Base-by-base conservation (phyloP, 2,329 filamentous ascomycete species). In the Exophiala calicioides region DNA sequence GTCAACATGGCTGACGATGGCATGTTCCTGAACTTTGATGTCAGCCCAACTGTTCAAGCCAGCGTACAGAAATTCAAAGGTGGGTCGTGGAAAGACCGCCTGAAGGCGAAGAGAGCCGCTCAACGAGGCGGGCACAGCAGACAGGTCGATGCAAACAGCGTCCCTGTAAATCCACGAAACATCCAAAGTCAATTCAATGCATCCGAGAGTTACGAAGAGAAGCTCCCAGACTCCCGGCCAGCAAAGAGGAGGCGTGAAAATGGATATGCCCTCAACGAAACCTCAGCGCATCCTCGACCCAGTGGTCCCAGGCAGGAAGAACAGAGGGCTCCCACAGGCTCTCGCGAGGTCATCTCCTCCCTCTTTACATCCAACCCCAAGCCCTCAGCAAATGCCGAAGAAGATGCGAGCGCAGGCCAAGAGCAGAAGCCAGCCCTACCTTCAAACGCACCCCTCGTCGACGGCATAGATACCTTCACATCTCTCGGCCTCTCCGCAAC, bases 301-400 rank as follows among this genome's bases (percentile, higher is more conserved):
- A 23, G 52, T 38, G 24, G 50, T 49, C 29, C 47, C 30, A 29
- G 13, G 24, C 30, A 16, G 15, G 31, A 24, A 33, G 44, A 45
- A 18, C 44, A 38, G 13, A 44, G 29, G 30, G 8, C 37, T 15
- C 16, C 48, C 46, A 47, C 48, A 36, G 54, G 48, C 7, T 38
- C 73, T 19, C 73, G 74, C 42, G 81, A 88, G 58, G 79, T 97
- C 48, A 85, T 95, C 18, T 97, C 93, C 4, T 90, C 90, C 9
- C 77, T 98, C 2, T 98, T 97, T 71, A 88, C 89, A 1, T 91
- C 83, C 68, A 98, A 97, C 54, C 91, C 91, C 3, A 85, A 80
- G 52, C 87, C 82, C 1, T 76, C 78, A 24, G 62, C 66, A 32
- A 33, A 56, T 3, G 58, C 58, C 10, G 58, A 64, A 10, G 57